A percentile compares a stretch with the other conserved stretches of the same genome.
Conservation (phyloP, 139 green algal genomes). For the Parachlorella kessleri region DNA sequence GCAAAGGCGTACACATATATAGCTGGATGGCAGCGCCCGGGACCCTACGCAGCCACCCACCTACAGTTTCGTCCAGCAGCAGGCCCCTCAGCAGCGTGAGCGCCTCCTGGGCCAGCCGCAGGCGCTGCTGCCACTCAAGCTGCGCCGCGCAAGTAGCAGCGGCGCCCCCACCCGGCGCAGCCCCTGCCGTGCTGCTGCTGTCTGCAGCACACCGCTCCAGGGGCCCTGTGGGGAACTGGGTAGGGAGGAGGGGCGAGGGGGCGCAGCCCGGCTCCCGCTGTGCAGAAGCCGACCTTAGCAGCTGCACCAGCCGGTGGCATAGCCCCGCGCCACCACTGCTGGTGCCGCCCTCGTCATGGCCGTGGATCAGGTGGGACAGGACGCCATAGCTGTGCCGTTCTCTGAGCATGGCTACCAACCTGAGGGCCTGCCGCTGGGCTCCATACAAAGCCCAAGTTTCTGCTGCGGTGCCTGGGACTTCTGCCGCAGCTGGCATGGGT, state of each 20-base stretch:
- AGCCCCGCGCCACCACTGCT: constrained; percentile 1
- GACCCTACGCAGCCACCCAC: no score
- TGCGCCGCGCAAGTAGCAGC: constrained; percentile 33
- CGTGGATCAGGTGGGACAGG: constrained; percentile 1
- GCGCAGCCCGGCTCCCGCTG: not conserved
- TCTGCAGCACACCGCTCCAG: not conserved
- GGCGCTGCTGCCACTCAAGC: constrained; percentile 24
- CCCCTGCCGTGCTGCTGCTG: not conserved
- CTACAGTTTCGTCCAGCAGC: constrained; percentile 10
- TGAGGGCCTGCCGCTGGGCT: not conserved
- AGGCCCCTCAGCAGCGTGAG: constrained; percentile 38
- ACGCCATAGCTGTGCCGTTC: constrained; percentile 8
- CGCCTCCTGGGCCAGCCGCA: constrained; percentile 37
- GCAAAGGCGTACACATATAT: no score
- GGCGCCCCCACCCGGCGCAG: no score
- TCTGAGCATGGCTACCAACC: constrained; percentile 7
- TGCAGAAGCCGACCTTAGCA: constrained; percentile 6
- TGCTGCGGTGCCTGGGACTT: not conserved
- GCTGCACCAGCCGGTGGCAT: constrained; percentile 19
- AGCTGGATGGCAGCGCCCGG: no score
- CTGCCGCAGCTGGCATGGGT: not conserved
- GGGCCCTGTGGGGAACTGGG: constrained; percentile 6
- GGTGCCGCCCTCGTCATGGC: constrained; percentile 1
- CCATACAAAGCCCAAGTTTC: not conserved
- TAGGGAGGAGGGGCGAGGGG: constrained; percentile 2